Evolutionary conservation across 1,139 yeast genomes (phyloP), one percentile per base, ranked within the genome.

Genomic region (Candida pseudoviswanathii): DNA sequence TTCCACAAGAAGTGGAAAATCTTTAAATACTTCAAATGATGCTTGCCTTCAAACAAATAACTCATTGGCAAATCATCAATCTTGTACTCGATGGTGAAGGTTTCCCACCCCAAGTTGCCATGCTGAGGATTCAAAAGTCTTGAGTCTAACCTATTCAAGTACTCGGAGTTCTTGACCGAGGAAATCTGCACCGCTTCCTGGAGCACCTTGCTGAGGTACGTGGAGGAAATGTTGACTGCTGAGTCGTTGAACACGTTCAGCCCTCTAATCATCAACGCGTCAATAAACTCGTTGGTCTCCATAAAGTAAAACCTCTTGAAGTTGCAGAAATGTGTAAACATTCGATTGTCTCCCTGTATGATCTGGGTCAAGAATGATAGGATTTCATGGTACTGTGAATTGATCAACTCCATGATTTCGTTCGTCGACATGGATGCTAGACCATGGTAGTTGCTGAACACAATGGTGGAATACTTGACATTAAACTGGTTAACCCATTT

Each of bases 1-100:
- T 86, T 81, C 92, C 97, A 89, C 37, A 94, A 66, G 60, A 91
- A 89, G 61, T 91, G 89, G 70, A 94, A 94, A 58, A 92, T 81
- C 58, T 89, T 81, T 48, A 90, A 73, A 62, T 94, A 94, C 51
- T 74, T 68, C 39, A 81, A 53, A 2, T 82, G 63, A 9, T 69
- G 54, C 7, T 45, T 42, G 7, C 48, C 44, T 16, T 46, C 46
- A 33, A 56, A 42, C 31, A 55, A 43, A 43, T 42, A 54, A 36
- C 71, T 65, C 22, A 86, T 75, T 21, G 82, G 92, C 62, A 80
- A 66, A 44, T 81, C 86, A 11, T 67, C 67, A 4, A 90, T 72
- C 46, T 84, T 77, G 63, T 89, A 94, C 61, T 91, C 97, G 44
- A 94, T 71, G 0, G 97, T 90, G 65, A 94, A 92, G 3, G 89